Base-by-base conservation (phyloP, 2,329 filamentous ascomycete species). In the Fusarium ramigenum region DNA sequence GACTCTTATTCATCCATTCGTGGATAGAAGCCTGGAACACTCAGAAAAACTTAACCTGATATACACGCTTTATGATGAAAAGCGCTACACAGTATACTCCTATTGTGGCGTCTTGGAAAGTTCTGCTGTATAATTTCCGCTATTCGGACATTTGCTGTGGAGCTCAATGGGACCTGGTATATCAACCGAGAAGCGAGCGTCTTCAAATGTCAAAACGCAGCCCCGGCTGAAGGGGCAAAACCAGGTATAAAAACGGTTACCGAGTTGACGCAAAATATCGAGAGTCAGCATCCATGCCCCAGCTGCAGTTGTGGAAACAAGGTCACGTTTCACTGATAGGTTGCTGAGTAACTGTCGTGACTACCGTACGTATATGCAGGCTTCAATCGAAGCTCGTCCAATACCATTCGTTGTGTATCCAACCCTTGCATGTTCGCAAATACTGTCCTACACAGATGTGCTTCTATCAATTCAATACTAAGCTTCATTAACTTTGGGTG, bases 311-410 rank as follows among this genome's bases (percentile, higher is more conserved):
- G 66, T 63, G 61, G 64, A 49, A 57, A 57, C 59, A 44, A 47
- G 46, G 32, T 36, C 62, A 42, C 49, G 69, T 71, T 71, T 71
- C 62, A 63, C 43, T 36, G 62, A 58, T 32, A 68, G 67, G 65
- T 66, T 73, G 65, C 58, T 69, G 47, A 73, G 70, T 62, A 62
- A 65, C 65, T 70, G 56, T 53, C 46, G 34, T 65, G 52, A 69
- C 49, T 69, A 46, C 63, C 34, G 46, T 52, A 63, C 50, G 56
- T 43, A 47, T 50, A 32, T 52, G 21, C 54, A 59, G 39, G 56
- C 61, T 54, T 63, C 42, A 43, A 25, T 32, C 18, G 60, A 46
- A 53, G 28, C 50, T 54, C 25, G 23, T 44, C 58, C 50, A 60
- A 59, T 65, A 40, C 42, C 60, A 21, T 50, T 49, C 32, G 53